These are phyloP conservation scores for Luffa acutangula DNA, from an alignment of 306 rosid genomes.

Conservation along the genomic window DNA sequence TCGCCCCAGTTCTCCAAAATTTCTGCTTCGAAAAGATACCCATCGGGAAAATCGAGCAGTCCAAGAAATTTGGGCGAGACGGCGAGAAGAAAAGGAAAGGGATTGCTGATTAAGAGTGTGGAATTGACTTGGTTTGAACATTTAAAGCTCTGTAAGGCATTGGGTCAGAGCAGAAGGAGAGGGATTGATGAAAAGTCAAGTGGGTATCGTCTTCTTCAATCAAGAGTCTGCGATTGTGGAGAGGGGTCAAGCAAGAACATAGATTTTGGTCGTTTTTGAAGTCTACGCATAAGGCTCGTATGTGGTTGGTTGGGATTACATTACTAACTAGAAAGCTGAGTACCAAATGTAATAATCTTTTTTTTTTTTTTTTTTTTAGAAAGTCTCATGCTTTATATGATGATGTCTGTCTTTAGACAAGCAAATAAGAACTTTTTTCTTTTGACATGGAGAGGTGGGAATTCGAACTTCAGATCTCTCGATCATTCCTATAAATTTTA, in stretches of 20 bases:
- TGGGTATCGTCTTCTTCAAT: not conserved
- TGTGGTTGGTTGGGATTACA: not conserved
- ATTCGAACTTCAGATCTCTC: too few relatives aligned
- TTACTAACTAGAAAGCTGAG: not conserved
- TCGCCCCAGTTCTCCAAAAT: constrained; percentile 41
- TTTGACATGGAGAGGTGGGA: too few relatives aligned
- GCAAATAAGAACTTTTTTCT: too few relatives aligned
- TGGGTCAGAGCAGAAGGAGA: not conserved
- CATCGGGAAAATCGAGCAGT: constrained; percentile 26
- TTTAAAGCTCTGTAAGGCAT: not conserved
- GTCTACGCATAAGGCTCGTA: not conserved
- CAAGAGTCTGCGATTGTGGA: not conserved
- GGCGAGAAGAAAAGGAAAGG: not conserved
- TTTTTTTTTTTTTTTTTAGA: not conserved
- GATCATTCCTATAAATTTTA: too few relatives aligned
- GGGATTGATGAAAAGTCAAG: not conserved
- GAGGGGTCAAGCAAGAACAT: not conserved
- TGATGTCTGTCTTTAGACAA: too few relatives aligned
- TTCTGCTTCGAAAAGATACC: constrained; percentile 44
- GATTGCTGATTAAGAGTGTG: not conserved
- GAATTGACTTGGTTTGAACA: not conserved
- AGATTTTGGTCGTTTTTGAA: not conserved
- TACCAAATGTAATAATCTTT: not conserved
- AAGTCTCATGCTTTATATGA: not conserved
- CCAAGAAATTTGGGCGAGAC: not conserved